Base-by-base conservation (phyloP, 495 filamentous ascomycete genomes). In the Lentithecium fluviatile region DNA sequence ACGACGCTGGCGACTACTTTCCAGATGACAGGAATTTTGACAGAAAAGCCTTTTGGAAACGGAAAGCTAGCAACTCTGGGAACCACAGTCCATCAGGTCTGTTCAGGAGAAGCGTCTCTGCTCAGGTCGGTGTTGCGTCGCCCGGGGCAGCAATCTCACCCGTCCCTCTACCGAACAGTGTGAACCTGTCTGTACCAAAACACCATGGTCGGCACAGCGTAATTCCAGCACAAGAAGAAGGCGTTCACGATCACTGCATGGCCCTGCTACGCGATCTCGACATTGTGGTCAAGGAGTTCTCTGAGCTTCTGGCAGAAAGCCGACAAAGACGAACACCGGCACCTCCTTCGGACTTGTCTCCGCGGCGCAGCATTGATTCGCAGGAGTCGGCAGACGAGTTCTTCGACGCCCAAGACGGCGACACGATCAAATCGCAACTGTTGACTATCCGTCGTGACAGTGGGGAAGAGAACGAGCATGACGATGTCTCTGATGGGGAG, bases 331-430 rank as follows among this genome's bases (percentile, higher is more conserved):
- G 91, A 25, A 73, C 80, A 36, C 83, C 85, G 5, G 74, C 74
- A 0, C 69, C 73, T 26, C 73, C 79, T 4, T 57, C 72, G 6
- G 72, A 83, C 4, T 56, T 79, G 2, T 74, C 75, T 10, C 82
- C 89, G 10, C 85, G 94, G 57, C 77, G 77, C 54, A 96, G 91
- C 72, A 81, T 91, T 37, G 94, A 97, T 65, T 92, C 90, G 8
- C 53, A 59, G 37, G 81, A 86, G 49, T 82, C 87, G 7, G 82
- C 84, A 1, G 88, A 94, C 29, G 95, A 98, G 69, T 98, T 96
- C 74, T 98, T 95, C 63, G 94, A 98, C 69, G 94, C 94, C 1
- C 83, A 85, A 52, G 89, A 86, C 45, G 89, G 85, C 7, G 85
- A 63, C 45, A 62, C 69, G 32, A 79, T 80, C 24, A 73, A 75